Evolutionary conservation across 106 monocot species (phyloP).

Genomic region (Apostasia ramifera): DNA sequence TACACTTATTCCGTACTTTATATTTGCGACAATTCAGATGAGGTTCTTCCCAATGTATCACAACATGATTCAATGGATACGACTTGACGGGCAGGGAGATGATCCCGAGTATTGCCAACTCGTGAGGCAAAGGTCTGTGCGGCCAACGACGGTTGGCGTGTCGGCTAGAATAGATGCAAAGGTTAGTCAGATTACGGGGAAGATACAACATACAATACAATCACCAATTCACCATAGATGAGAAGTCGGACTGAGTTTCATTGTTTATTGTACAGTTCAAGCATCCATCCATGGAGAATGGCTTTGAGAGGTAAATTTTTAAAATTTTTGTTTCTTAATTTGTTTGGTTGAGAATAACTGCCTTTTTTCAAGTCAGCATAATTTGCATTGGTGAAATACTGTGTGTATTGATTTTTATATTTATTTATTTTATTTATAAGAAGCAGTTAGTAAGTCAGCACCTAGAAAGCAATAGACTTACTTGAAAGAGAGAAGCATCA

Average conservation of each 20-base stretch:
- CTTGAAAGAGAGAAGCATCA: no score
- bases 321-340: not conserved
- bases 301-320: not conserved
- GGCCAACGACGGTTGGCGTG: constrained; percentile 66
- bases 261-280: constrained; percentile 10
- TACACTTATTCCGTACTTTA: constrained; percentile 67
- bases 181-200: constrained; percentile 18
- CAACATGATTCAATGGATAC: constrained; percentile 84
- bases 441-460: no score
- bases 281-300: not conserved
- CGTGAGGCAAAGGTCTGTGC: constrained; percentile 59
- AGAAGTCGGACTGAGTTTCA: not conserved
- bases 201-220: constrained; percentile 13
- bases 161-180: constrained; percentile 77
- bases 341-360: not conserved
- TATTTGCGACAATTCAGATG: constrained; percentile 55
- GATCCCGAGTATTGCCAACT: constrained; percentile 71
- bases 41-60: constrained; percentile 93
- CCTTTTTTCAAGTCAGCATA: not conserved
- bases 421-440: no score
- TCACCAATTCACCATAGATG: constrained; percentile 11
- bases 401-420: no score
- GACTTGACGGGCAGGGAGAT: constrained; percentile 44
- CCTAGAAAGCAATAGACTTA: no score
- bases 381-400: no score